Conservation (phyloP, 1,284 basidiomycete species). For the Ganoderma sinense region DNA sequence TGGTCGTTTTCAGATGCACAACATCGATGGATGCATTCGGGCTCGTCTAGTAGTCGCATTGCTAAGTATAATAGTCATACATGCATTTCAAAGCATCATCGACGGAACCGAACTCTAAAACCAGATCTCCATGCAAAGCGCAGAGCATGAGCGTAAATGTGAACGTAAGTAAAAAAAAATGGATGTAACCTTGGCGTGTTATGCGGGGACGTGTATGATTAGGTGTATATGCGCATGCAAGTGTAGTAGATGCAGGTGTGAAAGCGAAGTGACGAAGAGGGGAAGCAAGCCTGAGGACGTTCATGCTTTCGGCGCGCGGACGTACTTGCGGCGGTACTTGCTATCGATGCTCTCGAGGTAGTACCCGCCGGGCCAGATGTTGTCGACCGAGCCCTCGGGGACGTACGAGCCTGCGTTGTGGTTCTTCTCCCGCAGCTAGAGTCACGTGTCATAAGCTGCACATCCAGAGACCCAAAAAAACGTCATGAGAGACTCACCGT, state of each 20-base stretch:
- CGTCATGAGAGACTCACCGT: slow-evolving; percentile 54
- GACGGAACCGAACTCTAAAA: slow-evolving; percentile 3
- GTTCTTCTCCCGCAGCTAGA: slow-evolving; percentile 92
- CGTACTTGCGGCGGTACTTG: slow-evolving; percentile 94
- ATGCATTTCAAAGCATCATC: slow-evolving; percentile 1
- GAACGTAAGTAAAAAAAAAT: background rate
- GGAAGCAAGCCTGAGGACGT: background rate
- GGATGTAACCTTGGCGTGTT: background rate
- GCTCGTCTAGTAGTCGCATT: slow-evolving; percentile 6
- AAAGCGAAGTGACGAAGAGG: background rate
- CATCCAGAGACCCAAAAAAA: background rate
- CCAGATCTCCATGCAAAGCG: background rate
- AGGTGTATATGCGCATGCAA: background rate
- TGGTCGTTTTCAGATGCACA: too few relatives aligned
- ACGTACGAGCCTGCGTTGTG: slow-evolving; percentile 92
- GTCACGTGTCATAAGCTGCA: background rate
- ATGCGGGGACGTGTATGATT: background rate
- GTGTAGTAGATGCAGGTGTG: background rate
- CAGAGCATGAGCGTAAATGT: background rate
- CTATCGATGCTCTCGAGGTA: slow-evolving; percentile 94
- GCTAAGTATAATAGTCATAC: slow-evolving; percentile 4
- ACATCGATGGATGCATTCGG: background rate
- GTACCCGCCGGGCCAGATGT: slow-evolving; percentile 95
- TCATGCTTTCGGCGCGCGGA: slow-evolving; percentile 38
- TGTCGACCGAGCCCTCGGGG: slow-evolving; percentile 87